Base-by-base conservation (phyloP, 805 yeast genomes). In the Teunomyces panamensis region DNA sequence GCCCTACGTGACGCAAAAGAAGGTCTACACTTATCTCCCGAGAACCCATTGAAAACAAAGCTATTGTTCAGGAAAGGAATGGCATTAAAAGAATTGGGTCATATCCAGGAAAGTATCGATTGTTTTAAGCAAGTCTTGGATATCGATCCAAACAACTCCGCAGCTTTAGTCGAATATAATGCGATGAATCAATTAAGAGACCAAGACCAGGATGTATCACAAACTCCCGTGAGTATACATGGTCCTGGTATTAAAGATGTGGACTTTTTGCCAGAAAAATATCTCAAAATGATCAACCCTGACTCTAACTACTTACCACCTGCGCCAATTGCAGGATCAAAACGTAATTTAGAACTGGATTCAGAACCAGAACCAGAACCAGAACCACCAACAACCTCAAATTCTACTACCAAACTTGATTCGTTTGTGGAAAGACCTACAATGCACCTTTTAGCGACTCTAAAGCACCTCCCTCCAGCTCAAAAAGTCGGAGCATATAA, bases 31-130 rank as follows among this genome's bases (percentile, higher is more conserved):
- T 39, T 64, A 2, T 59, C 56, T 4, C 56, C 65, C 2, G 67
- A 67, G 10, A 30, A 35, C 0, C 69, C 67, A 34, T 68, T 78
- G 0, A 53, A 57, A 33, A 63, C 74, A 2, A 85, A 85, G 57
- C 62, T 85, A 0, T 56, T 72, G 2, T 84, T 76, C 68, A 70
- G 90, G 43, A 65, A 71, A 48, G 79, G 82, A 0, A 30, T 69
- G 0, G 79, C 81, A 0, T 58, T 67, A 39, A 56, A 63, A 9
- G 65, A 67, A 1, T 50, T 70, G 35, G 54, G 56, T 2, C 53
- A 59, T 4, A 42, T 52, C 3, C 46, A 47, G 2, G 55, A 63
- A 4, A 70, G 79, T 0, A 50, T 50, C 4, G 39, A 42, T 1
- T 56, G 66, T 13, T 71, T 74, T 37, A 48, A 63, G 11, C 49